Base-by-base conservation (phyloP, 2,329 filamentous ascomycete species). In the Curvularia verruculosa region DNA sequence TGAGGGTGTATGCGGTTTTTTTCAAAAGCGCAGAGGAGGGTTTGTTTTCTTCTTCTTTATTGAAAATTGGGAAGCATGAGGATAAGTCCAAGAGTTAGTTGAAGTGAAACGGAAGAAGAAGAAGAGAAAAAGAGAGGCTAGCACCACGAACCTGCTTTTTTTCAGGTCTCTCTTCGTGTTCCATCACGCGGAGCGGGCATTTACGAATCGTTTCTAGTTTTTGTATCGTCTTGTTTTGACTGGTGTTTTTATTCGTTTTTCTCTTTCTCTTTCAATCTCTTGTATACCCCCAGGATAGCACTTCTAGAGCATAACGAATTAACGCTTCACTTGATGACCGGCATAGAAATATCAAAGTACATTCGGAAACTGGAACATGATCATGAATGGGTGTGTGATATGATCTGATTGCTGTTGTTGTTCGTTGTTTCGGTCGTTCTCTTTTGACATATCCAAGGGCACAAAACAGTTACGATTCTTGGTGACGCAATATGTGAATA, bases 221-320 rank as follows among this genome's bases (percentile, higher is more conserved):
- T 41, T 23, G n/a, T n/a, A n/a, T n/a, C n/a, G 8, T 19, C 8
- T 9, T 47, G 28, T 49, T 40, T 47, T 49, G 39, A 48, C 44
- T 36, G 5, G 13, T n/a, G 1, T 3, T 36, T 36, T 36, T 36
- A 15, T 36, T 3, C n/a, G n/a, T n/a, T n/a, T n/a, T n/a, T n/a
- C n/a, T n/a, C n/a, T n/a, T 15, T 36, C 24, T 29, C 15, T 12
- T 31, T 41, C 8, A 26, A 8, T 12, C 40, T 6, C 21, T 43
- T 58, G 51, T 54, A 58, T 58, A 58, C 51, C 46, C 54, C 51
- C 44, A 18, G 40, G 21, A 54, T 58, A 58, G 51, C n/a, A n/a
- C n/a, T 43, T 48, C 10, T 29, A 57, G 46, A 54, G 40, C 45
- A 54, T 31, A 40, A 54, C 45, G 45, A 58, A 58, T 49, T 54